A percentile compares a stretch with the other conserved stretches of the same genome.
These are phyloP conservation scores for Oenanthe sinensis DNA, from an alignment of 129 eudicot species.

Conservation along the genomic window DNA sequence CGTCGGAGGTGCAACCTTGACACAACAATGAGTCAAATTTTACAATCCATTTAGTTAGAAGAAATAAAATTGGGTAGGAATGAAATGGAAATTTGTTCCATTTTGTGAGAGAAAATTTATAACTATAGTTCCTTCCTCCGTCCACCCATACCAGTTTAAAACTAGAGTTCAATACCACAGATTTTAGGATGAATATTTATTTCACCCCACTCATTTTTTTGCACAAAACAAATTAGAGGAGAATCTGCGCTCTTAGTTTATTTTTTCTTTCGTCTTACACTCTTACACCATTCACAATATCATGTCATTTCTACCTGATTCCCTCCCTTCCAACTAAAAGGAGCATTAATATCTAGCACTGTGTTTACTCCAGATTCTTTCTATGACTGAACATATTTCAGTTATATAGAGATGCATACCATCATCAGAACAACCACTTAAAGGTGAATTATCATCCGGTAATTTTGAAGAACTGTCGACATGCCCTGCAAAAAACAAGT, in stretches of 20 bases:
- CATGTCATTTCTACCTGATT: background rate
- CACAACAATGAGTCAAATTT: background rate
- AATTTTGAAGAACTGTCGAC: constrained; percentile 6
- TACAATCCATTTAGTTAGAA: background rate
- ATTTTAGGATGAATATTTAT: background rate
- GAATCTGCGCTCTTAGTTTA: background rate
- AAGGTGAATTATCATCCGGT: constrained; percentile 12
- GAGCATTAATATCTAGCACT: background rate
- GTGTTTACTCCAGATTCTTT: background rate
- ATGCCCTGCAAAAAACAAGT: constrained; percentile 20
- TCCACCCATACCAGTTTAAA: background rate
- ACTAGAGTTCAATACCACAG: background rate
- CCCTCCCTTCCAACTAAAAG: background rate
- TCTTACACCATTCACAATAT: background rate
- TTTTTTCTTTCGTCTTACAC: background rate
- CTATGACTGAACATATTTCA: background rate
- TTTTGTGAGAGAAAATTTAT: background rate
- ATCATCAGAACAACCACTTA: constrained; percentile 32
- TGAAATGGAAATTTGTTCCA: background rate
- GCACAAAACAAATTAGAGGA: background rate
- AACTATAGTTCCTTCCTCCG: background rate
- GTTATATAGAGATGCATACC: constrained; percentile 23
- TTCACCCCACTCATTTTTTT: background rate
- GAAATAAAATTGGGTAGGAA: background rate
- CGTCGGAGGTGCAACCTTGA: background rate